Evolutionary conservation across 768 basidiomycete genomes (phyloP).

Genomic region (Goffeauzyma gilvescens): DNA sequence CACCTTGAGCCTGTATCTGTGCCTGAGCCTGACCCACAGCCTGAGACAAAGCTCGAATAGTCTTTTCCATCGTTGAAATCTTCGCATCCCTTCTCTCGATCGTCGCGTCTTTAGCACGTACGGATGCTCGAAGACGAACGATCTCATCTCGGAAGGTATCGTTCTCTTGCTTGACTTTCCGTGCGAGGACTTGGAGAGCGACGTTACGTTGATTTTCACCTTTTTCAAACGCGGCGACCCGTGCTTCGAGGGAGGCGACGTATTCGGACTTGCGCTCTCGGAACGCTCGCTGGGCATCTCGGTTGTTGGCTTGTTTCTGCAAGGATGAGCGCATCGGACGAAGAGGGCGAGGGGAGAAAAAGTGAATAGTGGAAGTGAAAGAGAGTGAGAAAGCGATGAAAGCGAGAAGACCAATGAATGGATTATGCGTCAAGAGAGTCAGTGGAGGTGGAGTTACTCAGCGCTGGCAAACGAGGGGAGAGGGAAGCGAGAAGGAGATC

Average conservation of each 20-base stretch:
- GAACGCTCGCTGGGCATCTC: conserved; percentile 75
- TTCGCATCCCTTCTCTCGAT: not conserved
- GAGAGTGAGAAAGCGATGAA: not conserved
- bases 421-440: not conserved
- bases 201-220: conserved; percentile 79
- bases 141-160: conserved; percentile 35
- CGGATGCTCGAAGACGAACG: too few species aligned
- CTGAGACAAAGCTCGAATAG: too few species aligned
- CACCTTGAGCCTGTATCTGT: too few species aligned
- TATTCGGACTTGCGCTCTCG: conserved; percentile 76
- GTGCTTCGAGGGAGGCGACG: conserved; percentile 68
- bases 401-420: not conserved
- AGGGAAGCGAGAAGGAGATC: too few species aligned
- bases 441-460: too few species aligned
- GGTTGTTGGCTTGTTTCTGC: conserved; percentile 1
- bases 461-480: too few species aligned
- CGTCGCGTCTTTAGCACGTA: too few species aligned
- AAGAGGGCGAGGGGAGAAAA: not conserved
- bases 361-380: not conserved
- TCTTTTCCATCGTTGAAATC: too few species aligned
- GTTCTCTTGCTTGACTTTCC: conserved; percentile 72
- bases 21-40: not conserved
- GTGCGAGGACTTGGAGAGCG: conserved; percentile 61
- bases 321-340: not conserved
- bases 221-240: conserved; percentile 65